phyloP scores from a whole-genome alignment of 2,329 filamentous ascomycete species.

The Cladosporium colombiae region DNA sequence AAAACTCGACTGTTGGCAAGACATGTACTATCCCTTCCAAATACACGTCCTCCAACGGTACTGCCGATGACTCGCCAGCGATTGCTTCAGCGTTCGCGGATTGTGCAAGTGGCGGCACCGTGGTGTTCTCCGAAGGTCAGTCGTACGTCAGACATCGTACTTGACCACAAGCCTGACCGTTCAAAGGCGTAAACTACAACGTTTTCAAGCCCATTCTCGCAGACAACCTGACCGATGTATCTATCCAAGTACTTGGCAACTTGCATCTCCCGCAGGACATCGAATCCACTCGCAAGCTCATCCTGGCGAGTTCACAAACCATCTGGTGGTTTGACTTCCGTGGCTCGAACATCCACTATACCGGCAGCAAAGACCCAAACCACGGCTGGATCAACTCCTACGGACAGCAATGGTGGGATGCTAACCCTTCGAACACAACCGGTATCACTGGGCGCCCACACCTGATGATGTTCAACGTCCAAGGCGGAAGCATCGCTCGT shows the following conservation, averaged over 20 bases:
- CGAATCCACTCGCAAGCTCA: slow-evolving; percentile 36
- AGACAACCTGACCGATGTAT: slow-evolving; percentile 45
- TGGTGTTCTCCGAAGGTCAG: slow-evolving; percentile 39
- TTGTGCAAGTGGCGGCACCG: slow-evolving; percentile 39
- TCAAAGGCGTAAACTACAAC: slow-evolving; percentile 45
- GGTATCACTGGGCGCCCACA: slow-evolving; percentile 45
- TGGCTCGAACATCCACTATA: slow-evolving; percentile 38
- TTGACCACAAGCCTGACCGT: background rate
- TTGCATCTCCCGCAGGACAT: slow-evolving; percentile 47
- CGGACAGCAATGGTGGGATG: slow-evolving; percentile 50
- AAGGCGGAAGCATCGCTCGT: slow-evolving; percentile 40
- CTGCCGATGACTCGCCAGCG: slow-evolving; percentile 44
- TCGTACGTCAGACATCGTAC: background rate
- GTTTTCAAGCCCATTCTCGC: slow-evolving; percentile 44
- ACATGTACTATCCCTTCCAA: slow-evolving; percentile 27
- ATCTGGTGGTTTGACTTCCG: slow-evolving; percentile 44
- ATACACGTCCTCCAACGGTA: slow-evolving; percentile 39
- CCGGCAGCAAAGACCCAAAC: slow-evolving; percentile 40
- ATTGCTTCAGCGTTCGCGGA: slow-evolving; percentile 41
- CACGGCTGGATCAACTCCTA: slow-evolving; percentile 51
- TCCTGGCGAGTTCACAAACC: slow-evolving; percentile 35
- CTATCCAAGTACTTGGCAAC: slow-evolving; percentile 47
- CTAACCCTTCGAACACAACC: slow-evolving; percentile 43
- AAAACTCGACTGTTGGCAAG: slow-evolving; percentile 8
- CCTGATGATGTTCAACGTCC: slow-evolving; percentile 43